phyloP scores from a whole-genome alignment of 2,329 filamentous ascomycete genomes.

The Botrytis paeoniae region DNA sequence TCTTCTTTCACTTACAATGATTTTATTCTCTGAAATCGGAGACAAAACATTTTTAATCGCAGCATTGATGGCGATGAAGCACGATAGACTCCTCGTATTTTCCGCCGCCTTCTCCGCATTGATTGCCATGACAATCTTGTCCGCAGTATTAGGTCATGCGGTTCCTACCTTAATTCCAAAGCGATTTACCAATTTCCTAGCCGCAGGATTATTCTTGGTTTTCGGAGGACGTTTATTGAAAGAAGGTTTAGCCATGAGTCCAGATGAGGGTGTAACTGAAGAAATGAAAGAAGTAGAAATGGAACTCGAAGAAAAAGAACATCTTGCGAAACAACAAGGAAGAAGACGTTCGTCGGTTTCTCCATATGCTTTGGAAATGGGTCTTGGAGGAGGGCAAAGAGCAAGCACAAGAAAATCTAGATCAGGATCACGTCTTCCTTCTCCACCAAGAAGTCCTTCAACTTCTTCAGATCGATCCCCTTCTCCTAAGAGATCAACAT shows the following conservation, averaged over 20 bases:
- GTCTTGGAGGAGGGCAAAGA: conserved; percentile 51
- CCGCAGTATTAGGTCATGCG: conserved; percentile 86
- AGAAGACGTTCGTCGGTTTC: conserved; percentile 66
- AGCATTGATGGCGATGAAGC: conserved; percentile 98
- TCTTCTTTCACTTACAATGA: conserved; percentile 92
- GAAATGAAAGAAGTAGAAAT: conserved; percentile 97
- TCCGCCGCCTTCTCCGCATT: conserved; percentile 90
- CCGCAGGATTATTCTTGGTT: conserved; percentile 79
- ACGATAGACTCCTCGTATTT: conserved; percentile 89
- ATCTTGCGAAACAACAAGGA: conserved; percentile 63
- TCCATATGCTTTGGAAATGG: conserved; percentile 77
- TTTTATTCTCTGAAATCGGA: conserved; percentile 91
- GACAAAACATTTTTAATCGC: conserved; percentile 99
- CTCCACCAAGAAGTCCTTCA: conserved; percentile 75
- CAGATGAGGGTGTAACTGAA: conserved; percentile 86
- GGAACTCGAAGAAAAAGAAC: conserved; percentile 91
- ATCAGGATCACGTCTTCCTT: conserved; percentile 72
- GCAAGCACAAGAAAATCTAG: conserved; percentile 66
- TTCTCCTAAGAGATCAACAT: conserved; percentile 41
- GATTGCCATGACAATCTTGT: conserved; percentile 91
- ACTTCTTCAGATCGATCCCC: conserved; percentile 61
- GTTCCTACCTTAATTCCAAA: conserved; percentile 89
- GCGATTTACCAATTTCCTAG: conserved; percentile 83
- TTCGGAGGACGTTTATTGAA: conserved; percentile 82
- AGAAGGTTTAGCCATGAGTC: conserved; percentile 85